Evolutionary conservation across 2,329 filamentous ascomycete genomes (phyloP).

Genomic region (Fusarium sp.): DNA sequence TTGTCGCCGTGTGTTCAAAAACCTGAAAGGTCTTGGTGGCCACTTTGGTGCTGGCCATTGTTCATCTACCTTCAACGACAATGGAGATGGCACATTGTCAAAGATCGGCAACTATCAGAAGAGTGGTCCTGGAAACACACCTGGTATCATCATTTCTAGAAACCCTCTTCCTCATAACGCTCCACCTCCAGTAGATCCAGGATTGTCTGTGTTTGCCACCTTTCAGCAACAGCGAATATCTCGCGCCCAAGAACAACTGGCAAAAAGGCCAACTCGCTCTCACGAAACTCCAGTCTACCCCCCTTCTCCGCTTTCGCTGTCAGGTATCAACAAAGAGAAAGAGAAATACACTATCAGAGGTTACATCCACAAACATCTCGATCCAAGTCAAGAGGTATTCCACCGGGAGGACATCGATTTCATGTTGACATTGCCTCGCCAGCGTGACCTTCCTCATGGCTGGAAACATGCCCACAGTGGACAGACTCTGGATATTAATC

Average conservation of each 20-base stretch:
- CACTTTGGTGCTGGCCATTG: constrained; percentile 46
- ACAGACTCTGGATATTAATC: constrained; percentile 28
- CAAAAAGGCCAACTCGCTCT: constrained; percentile 6
- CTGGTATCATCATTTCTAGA: constrained; percentile 48
- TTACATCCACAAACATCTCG: constrained; percentile 43
- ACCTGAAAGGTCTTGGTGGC: constrained; percentile 38
- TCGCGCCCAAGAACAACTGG: background rate
- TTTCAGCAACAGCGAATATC: constrained; percentile 16
- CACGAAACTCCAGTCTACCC: background rate
- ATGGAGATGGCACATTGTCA: constrained; percentile 55
- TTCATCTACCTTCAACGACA: constrained; percentile 52
- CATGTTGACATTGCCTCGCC: constrained; percentile 39
- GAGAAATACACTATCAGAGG: background rate
- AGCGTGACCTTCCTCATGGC: constrained; percentile 40
- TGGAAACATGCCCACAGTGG: constrained; percentile 45
- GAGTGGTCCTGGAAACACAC: constrained; percentile 27
- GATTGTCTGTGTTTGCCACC: constrained; percentile 10
- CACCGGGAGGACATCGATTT: constrained; percentile 41
- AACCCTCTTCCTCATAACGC: constrained; percentile 39
- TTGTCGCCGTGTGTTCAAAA: constrained; percentile 48
- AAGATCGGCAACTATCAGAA: constrained; percentile 45
- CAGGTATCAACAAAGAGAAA: constrained; percentile 13
- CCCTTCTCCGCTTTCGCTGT: background rate
- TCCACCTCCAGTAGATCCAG: constrained; percentile 33
- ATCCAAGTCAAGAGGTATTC: constrained; percentile 31